Base-by-base conservation (phyloP, 2,329 filamentous ascomycete species). In the Aspergillus sp. region DNA sequence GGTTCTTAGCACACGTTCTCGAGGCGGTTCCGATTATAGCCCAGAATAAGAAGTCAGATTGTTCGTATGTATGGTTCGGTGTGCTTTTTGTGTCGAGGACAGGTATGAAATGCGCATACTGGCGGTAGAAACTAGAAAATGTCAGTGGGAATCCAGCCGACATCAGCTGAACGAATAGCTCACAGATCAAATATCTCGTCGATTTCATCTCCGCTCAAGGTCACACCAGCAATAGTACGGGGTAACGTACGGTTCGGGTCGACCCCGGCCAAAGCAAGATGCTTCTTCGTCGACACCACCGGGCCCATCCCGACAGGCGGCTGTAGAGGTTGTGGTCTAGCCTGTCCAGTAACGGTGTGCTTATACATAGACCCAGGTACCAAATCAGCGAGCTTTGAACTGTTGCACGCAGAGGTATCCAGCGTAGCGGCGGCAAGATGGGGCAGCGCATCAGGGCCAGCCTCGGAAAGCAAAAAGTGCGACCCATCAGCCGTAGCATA, bases 21-120 rank as follows among this genome's bases (percentile, higher is more conserved):
- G 72, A 75, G 14, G 70, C 69, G 9, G 74, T 70, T 2, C 72
- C 70, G 14, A 77, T 67, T 6, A 78, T 88, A 48, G 89, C 84
- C 92, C 92, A 96, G 75, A 96, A 96, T 1, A 96, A 82, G 14
- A 96, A 80, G 4, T 87, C 87, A 51, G 91, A 89, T 66, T 93
- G 88, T 59, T 87, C 83, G 68, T 89, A 89, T 71, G 90, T 95
- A 57, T 86, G 80, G 47, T 95, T 89, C 2, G 91, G 88, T 0
- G 84, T 77, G 63, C 87, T 85, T 9, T 81, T 70, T 6, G 69
- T 66, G 40, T 77, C 74, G 0, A 78, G 65, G 15, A 78, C 70
- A 0, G 76, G 75, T 12, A 78, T 57, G 31, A 77, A 74, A 5
- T 66, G 66, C 2, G 73, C 67, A 62, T 76, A 76, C 19, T 76